Base-by-base conservation (phyloP, 306 rosid genomes). In the Potentilla sterilis region DNA sequence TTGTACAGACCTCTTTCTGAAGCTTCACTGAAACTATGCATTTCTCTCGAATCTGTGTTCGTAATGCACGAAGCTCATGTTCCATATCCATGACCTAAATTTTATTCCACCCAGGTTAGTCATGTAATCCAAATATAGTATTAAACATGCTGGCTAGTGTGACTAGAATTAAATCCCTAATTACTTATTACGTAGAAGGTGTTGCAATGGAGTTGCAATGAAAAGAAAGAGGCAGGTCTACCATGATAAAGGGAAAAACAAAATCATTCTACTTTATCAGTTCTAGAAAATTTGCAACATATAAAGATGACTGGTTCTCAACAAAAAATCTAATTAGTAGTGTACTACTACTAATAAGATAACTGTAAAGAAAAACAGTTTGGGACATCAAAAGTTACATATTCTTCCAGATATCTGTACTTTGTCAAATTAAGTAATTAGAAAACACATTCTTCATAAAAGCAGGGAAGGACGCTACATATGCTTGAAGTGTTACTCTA, bases 71-170 rank as follows among this genome's bases (percentile, higher is more conserved):
- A 54, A 95, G 92, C 81, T 95, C 98, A 55, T 89, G 86, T 77
- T 95, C 97, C 97, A 95, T 92, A 80, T 93, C 97, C 87, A 89
- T 85, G 76, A 92, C 92, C 98, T 95, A 81, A 84, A 81, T 40
- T 11, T 28, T 21, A 57, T 55, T 58, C 28, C n/a, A 57, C 13
- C 47, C 57, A 57, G 76, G 24, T 32, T 22, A 73, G 9, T 22
- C 22, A 57, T 54, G 21, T 14, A 15, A 57, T 41, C 40, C 10
- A 22, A 71, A 10, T 28, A 70, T 38, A 28, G 8, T 21, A 13
- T 10, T 10, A 24, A 40, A 40, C 15, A 61, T 9, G 58, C 5
- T 38, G 54, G 41, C 40, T 8, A 40, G 63, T 10, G 13, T 63
- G 47, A 22, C 38, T 18, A 34, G 11, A 72, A 40, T 51, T 34